Base-by-base conservation (phyloP, 148 eudicot species). In the Amaranthus cruentus region DNA sequence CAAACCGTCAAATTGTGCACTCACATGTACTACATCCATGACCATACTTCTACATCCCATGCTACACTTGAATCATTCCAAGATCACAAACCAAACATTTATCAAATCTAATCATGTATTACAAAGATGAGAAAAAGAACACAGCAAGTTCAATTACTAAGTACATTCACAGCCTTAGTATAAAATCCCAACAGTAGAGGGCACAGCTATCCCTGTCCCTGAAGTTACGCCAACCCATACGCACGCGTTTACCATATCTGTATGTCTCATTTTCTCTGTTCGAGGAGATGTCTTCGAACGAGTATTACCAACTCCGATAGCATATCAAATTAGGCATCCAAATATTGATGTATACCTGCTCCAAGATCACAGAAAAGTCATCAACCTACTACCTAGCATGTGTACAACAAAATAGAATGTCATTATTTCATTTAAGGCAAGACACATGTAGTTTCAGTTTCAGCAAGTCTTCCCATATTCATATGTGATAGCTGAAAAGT, bases 221-320 rank as follows among this genome's bases (percentile, higher is more conserved):
- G 4, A 0, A 18, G 10, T 60, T 60, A 10, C 9, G 63, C 44
- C 7, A 58, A 58, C 18, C 62, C 62, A 58, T n/a, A 60, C 4
- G 11, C 28, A 42, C 28, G 63, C 7, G 44, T 60, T 4, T 3
- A 13, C 65, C 42, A 1, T 28, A 28, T 28, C 6, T 61, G 47
- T 28, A 11, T 38, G 12, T 9, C 9, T 9, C 65, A 4, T 5
- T 1, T 3, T 38, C 65, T 38, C 9, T 61, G 46, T 61, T 42
- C 14, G 47, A 9, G 47, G 3, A 7, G 65, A 47, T 61, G 21
- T 4, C 13, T 61, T 63, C 10, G 47, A 7, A 43, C 6, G 50
- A 43, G 67, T 12, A 62, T 43, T 49, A 49, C 69, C 69, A 66
- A 66, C 69, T 49, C 55, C 7, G 56, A 9, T 8, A 67, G 48